Percentiles rank a stretch among this genome's conserved stretches.
These are phyloP conservation scores for Colletotrichum liriopes DNA, from an alignment of 2,329 filamentous ascomycete genomes.

Conservation along the genomic window DNA sequence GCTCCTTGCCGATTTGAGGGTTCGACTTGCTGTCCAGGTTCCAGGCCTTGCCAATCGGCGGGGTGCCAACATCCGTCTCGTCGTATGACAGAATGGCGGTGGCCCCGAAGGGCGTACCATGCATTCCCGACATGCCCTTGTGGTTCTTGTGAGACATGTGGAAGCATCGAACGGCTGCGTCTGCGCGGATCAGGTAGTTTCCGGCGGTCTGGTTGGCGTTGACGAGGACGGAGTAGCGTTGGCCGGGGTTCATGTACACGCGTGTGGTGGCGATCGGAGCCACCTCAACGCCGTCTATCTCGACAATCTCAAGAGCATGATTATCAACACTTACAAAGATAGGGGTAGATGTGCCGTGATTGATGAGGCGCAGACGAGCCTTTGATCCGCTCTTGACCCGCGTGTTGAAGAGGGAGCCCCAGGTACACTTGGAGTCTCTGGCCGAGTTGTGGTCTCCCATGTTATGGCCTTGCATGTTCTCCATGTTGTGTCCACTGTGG, in stretches of 20 bases:
- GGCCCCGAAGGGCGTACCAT: slow-evolving; percentile 38
- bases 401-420: slow-evolving; percentile 52
- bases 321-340: slow-evolving; percentile 58
- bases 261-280: slow-evolving; percentile 52
- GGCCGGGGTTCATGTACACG: slow-evolving; percentile 57
- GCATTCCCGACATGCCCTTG: slow-evolving; percentile 22
- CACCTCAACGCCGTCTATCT: slow-evolving; percentile 59
- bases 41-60: slow-evolving; percentile 43
- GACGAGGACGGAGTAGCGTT: slow-evolving; percentile 57
- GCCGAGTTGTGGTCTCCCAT: slow-evolving; percentile 14
- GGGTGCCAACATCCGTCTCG: slow-evolving; percentile 30
- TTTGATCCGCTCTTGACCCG: slow-evolving; percentile 48
- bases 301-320: slow-evolving; percentile 56
- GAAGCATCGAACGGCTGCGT: slow-evolving; percentile 34
- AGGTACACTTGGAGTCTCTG: slow-evolving; percentile 47
- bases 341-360: slow-evolving; percentile 56
- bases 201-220: slow-evolving; percentile 51
- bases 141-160: slow-evolving; percentile 41
- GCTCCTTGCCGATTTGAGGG: slow-evolving; percentile 30
- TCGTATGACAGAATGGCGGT: slow-evolving; percentile 44
- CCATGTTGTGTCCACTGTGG: slow-evolving; percentile 29
- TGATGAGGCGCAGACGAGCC: slow-evolving; percentile 57
- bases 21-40: slow-evolving; percentile 24
- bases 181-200: slow-evolving; percentile 55
- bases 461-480: slow-evolving; percentile 21